Conservation (phyloP, 202 grass and related monocot genomes). For the Schoenoplectus tabernaemontani region DNA sequence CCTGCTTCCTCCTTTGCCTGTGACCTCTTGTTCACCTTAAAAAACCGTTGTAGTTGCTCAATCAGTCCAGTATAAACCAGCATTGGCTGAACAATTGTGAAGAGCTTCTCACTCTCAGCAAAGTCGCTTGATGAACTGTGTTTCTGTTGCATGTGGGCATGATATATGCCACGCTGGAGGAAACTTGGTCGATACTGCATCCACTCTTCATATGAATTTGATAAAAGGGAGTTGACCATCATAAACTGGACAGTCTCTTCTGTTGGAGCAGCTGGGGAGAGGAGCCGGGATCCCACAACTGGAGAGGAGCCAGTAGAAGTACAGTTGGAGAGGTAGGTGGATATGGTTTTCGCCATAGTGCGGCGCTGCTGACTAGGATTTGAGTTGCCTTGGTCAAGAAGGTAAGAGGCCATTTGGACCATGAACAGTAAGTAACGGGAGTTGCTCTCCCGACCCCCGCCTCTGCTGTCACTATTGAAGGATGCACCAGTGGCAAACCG, state of each 20-base stretch:
- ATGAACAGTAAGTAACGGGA: slow-evolving; percentile 88
- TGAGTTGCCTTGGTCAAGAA: slow-evolving; percentile 57
- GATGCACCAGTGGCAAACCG: slow-evolving; percentile 87
- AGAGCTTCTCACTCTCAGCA: slow-evolving; percentile 46
- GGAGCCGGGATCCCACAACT: slow-evolving; percentile 23
- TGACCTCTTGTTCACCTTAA: slow-evolving; percentile 40
- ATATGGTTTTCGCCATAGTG: slow-evolving; percentile 56
- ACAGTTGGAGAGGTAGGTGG: slow-evolving; percentile 51
- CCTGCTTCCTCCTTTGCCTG: slow-evolving; percentile 21
- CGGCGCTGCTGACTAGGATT: slow-evolving; percentile 52
- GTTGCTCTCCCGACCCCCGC: slow-evolving; percentile 91
- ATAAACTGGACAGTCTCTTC: slow-evolving; percentile 96
- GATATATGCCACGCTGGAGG: slow-evolving; percentile 82
- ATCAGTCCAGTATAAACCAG: slow-evolving; percentile 86
- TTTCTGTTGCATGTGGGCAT: slow-evolving; percentile 90
- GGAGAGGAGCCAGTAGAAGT: slow-evolving; percentile 34
- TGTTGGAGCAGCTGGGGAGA: slow-evolving; percentile 37
- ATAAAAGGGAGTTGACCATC: slow-evolving; percentile 96
- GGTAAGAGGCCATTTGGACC: slow-evolving; percentile 89
- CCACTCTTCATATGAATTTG: slow-evolving; percentile 92
- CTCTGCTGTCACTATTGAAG: slow-evolving; percentile 83
- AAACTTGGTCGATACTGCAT: slow-evolving; percentile 61
- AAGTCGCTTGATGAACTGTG: slow-evolving; percentile 46
- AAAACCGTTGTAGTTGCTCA: slow-evolving; percentile 80
- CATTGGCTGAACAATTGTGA: slow-evolving; percentile 69